Base-by-base conservation (phyloP, 352 stramenopile genomes). In the Globisporangium uncinulatum region DNA sequence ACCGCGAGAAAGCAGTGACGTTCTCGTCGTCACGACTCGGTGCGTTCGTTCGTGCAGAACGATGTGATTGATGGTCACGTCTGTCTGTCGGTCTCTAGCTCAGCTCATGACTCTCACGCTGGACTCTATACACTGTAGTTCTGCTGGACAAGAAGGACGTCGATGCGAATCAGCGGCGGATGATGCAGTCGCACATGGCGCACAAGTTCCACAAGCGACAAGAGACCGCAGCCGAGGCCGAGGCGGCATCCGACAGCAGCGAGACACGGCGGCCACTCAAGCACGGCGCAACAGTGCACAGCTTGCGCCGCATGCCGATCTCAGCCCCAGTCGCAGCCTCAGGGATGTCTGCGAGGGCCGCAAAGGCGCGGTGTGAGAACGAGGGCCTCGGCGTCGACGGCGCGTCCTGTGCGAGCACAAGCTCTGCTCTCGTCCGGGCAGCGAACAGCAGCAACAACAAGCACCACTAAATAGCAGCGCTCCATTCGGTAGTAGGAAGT, bases 131-230 rank as follows among this genome's bases (percentile, higher is more conserved):
- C n/a, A 4, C 39, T 24, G 3, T 51, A 90, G 80, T 60, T 8
- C 51, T 87, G 20, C 66, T 92, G 21, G 80, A 92, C 67, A 81
- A 83, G 57, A 90, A 89, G 51, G 71, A 88, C 34, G 69, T 92
- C 19, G 72, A 89, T 47, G 59, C 70, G 9, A 89, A 87, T 31
- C 80, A 89, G 58, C 73, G 78, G 0, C 73, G 78, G 15, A 89
- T 88, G 77, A 91, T 91, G 80, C 80, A 92, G 61, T 80, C 74
- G 2, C 80, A 92, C 46, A 56, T 87, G 13, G 83, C 80, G 0
- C 82, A 89, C 72, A 93, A 89, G 47, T 86, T 51, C n/a, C 45
- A 77, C 71, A 75, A 73, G 76, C 80, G 15, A 6, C 36, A 76
- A 64, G 42, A 78, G 74, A 51, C 66, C 65, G 15, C 71, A 87